Base-by-base conservation (phyloP, 179 eudicot genomes). In the Beta lomatogona region DNA sequence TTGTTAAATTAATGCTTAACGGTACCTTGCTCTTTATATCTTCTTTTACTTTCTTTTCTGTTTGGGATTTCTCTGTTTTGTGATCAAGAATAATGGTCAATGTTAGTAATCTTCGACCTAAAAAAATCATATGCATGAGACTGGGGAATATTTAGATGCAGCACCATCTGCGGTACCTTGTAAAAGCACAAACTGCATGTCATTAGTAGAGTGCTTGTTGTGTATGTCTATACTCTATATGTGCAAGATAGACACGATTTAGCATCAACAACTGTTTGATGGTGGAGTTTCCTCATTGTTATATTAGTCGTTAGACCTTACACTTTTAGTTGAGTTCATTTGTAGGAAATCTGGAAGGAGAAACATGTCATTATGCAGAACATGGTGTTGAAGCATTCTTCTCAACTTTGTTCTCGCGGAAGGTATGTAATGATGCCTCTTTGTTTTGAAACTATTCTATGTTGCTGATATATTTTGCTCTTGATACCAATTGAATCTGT, bases 341-440 rank as follows among this genome's bases (percentile, higher is more conserved):
- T 86, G 69, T 87, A 89, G 91, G 83, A 84, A 69, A 77, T 83
- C 48, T 80, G 80, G 77, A 75, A 79, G 71, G 85, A 79, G 79
- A 87, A 80, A 73, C 77, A 76, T 77, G 81, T 50, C 58, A 72
- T 69, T 57, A 76, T 80, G 65, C 85, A 80, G 60, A 88, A 86
- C 70, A 77, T 72, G 70, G 68, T 90, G 85, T 76, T 89, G 77
- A 89, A 86, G 86, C 76, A 66, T 79, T 88, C 85, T 71, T 86
- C 88, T 85, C 86, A 87, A 80, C 86, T 93, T 80, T 85, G 85
- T 83, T 93, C 94, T 83, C 83, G 80, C 86, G 83, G 64, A 82
- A 90, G 93, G 95, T 94, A 81, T 85, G 77, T 65, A 74, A 71
- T 22, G 28, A 59, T 79, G 74, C 69, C 46, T 52, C 52, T 63